Evolutionary conservation across 2,329 filamentous ascomycete species (phyloP), one percentile per base, ranked within the genome.

Genomic region (Alternaria burnsii): DNA sequence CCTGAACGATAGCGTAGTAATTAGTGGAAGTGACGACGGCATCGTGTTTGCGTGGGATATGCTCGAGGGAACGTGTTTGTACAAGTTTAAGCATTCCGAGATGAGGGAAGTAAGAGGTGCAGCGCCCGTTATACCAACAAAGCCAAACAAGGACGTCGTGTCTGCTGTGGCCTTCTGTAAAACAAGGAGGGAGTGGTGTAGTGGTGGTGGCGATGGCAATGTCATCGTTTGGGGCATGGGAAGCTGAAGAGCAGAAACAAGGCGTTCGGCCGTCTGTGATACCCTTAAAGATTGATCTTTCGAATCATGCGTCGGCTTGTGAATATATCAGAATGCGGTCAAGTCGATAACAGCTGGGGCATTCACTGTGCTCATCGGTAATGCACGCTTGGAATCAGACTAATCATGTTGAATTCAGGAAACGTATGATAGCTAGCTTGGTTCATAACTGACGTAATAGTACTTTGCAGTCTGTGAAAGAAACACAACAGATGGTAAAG

Each of bases 41-140:
- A 83, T 84, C 71, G 79, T 93, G 8, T 89, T 89, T 82, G 92
- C 88, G 1, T 98, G 94, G 94, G 93, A 97, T 80, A 81, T 97
- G 20, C 76, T 97, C 55, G 90, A 86, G 6, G 94, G 92, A 1
- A 86, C 88, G 55, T 75, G 91, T 52, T 82, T 87, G 59, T 87
- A 90, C 32, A 87, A 82, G 66, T 79, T 97, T 6, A 79, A 76
- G 36, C 82, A 84, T 60, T 74, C 73, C 4, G 68, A 73, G 46
- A 71, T 73, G 68, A 71, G 68, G n/a, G 74, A 73, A 34, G 57
- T 71, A 10, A 61, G 60, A 41, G 70, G 63, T 18, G 67, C 61
- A 24, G 60, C 28, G 44, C 18, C 48, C 81, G 87, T 38, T 1
- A 46, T 28, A 63, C 59, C 80, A 11, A 32, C 46, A 12, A 55